phyloP scores from a whole-genome alignment of 1,284 basidiomycete species.

The Fomes fomentarius region DNA sequence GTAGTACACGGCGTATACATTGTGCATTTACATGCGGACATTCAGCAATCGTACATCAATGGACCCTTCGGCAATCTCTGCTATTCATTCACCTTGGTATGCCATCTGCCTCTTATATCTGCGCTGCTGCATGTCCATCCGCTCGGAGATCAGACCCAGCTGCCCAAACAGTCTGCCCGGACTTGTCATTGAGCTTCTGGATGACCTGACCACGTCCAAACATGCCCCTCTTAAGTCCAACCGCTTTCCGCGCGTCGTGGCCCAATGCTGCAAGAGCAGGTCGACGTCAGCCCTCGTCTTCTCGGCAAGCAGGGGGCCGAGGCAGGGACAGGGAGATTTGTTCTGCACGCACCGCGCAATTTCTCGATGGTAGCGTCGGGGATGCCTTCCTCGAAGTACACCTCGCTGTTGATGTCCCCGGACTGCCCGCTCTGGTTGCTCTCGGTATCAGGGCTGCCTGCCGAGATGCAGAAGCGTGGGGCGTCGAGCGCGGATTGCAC shows the following conservation, averaged over 20 bases:
- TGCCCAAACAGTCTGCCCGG: constrained; percentile 80
- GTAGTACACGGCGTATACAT: constrained; percentile 1
- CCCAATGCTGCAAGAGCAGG: constrained; percentile 61
- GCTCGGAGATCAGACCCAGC: constrained; percentile 86
- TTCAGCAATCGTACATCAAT: not conserved
- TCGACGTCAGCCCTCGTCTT: not conserved
- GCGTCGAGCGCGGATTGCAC: constrained; percentile 89
- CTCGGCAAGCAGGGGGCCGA: too few relatives aligned
- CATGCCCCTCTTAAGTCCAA: constrained; percentile 66
- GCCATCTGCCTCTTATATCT: constrained; percentile 80
- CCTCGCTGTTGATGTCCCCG: constrained; percentile 77
- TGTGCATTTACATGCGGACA: not conserved
- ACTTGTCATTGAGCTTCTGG: constrained; percentile 70
- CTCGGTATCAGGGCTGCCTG: constrained; percentile 73
- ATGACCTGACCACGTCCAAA: constrained; percentile 96
- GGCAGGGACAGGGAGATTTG: not conserved
- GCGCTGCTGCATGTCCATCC: constrained; percentile 88
- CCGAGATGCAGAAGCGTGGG: constrained; percentile 94
- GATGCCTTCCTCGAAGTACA: constrained; percentile 90
- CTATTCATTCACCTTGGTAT: not conserved
- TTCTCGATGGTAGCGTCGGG: constrained; percentile 58
- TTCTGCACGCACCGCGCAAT: constrained; percentile 55
- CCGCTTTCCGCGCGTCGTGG: constrained; percentile 72
- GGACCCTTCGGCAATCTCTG: too few relatives aligned
- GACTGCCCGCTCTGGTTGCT: constrained; percentile 49